Evolutionary conservation across 2,329 filamentous ascomycete species (phyloP).

Genomic region (Nothophaeocryptopus gaeumannii): DNA sequence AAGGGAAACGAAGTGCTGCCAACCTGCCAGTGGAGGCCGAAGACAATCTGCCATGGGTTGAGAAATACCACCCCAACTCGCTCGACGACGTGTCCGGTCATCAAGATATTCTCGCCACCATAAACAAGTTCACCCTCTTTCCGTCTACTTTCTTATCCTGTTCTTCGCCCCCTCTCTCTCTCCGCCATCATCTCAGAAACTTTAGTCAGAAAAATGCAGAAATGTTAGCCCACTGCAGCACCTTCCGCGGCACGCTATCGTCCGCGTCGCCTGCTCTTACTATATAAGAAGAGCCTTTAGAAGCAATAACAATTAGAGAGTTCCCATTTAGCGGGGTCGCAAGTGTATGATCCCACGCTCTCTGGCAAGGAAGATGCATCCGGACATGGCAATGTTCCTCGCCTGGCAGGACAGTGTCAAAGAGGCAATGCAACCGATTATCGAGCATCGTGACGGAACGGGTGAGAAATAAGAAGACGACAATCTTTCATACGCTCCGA

Average conservation of each 20-base stretch:
- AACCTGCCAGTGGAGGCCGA: slow-evolving; percentile 92
- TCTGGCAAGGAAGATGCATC: slow-evolving; percentile 1
- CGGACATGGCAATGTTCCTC: slow-evolving; percentile 5
- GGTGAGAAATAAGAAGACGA: neutral
- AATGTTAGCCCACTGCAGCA: too few species aligned
- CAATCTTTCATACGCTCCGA: slow-evolving; percentile 20
- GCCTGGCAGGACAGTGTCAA: slow-evolving; percentile 10
- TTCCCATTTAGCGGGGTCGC: too few species aligned
- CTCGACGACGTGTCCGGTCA: slow-evolving; percentile 93
- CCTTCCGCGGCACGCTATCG: neutral
- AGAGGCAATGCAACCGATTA: slow-evolving; percentile 3
- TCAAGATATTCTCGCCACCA: slow-evolving; percentile 93
- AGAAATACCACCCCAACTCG: slow-evolving; percentile 90
- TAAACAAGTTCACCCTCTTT: slow-evolving; percentile 98
- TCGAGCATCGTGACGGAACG: neutral
- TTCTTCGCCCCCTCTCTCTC: too few species aligned
- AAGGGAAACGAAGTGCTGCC: slow-evolving; percentile 88
- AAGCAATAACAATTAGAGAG: slow-evolving; percentile 11
- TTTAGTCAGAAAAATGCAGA: too few species aligned
- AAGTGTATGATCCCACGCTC: slow-evolving; percentile 4
- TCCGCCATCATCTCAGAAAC: slow-evolving; percentile 13
- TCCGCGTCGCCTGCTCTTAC: neutral
- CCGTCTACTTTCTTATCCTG: too few species aligned
- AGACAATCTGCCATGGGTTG: slow-evolving; percentile 94
- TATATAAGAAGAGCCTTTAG: slow-evolving; percentile 2